These are phyloP conservation scores for Cylindrotheca fusiformis DNA, from an alignment of 108 stramenopile species.

Conservation along the genomic window DNA sequence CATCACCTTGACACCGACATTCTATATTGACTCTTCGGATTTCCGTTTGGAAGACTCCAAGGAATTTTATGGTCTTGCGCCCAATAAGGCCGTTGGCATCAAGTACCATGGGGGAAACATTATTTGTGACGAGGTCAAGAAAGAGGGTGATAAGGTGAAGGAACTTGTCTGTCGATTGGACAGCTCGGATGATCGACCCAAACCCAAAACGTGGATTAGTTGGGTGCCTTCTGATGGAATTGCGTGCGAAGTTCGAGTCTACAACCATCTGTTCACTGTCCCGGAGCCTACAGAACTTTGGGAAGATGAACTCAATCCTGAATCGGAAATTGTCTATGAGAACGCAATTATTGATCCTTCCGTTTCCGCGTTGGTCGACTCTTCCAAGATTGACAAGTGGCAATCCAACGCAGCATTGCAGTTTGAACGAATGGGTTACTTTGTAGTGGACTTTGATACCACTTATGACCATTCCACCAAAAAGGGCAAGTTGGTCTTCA, in stretches of 20 bases:
- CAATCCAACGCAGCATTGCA: conserved; percentile 80
- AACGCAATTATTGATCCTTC: conserved; percentile 80
- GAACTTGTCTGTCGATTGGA: conserved; percentile 72
- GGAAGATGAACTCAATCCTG: conserved; percentile 91
- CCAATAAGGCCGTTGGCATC: conserved; percentile 90
- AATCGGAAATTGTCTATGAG: conserved; percentile 73
- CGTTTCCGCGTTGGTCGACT: conserved; percentile 56
- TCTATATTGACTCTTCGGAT: conserved; percentile 92
- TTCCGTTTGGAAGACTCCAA: conserved; percentile 78
- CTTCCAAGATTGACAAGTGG: conserved; percentile 55
- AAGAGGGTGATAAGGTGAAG: conserved; percentile 38
- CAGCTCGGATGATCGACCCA: conserved; percentile 48
- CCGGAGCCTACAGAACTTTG: conserved; percentile 85
- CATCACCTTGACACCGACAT: conserved; percentile 67
- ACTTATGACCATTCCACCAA: conserved; percentile 57
- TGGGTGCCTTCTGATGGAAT: conserved; percentile 79
- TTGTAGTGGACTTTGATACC: conserved; percentile 92
- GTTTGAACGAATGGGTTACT: conserved; percentile 97
- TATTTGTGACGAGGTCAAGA: conserved; percentile 61
- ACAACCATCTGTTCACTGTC: conserved; percentile 90
- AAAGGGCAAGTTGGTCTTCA: conserved; percentile 85
- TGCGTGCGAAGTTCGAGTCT: conserved; percentile 83
- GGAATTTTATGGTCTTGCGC: conserved; percentile 92
- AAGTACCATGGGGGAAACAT: conserved; percentile 89
- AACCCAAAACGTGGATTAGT: conserved; percentile 78